Percentiles rank a stretch among this genome's conserved stretches.
Evolutionary conservation across 768 basidiomycete genomes (phyloP).

Genomic region (Terana coerulea): DNA sequence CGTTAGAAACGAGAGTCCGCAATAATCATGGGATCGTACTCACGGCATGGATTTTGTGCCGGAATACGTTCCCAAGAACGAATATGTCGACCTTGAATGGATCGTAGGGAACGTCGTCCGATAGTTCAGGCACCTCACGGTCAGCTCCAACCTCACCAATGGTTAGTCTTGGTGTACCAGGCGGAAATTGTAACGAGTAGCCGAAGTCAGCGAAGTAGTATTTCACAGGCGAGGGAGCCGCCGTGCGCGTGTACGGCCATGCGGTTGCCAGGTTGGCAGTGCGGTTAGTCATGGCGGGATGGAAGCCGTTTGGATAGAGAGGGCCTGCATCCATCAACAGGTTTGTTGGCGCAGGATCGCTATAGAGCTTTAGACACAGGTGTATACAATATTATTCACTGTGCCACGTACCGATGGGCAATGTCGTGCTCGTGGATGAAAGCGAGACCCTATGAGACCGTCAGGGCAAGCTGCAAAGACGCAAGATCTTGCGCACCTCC

Average conservation of each 20-base stretch:
- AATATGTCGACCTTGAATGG: conserved; percentile 24
- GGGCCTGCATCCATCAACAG: conserved; percentile 14
- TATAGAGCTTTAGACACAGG: neutral
- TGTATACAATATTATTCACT: neutral
- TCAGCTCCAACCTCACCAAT: conserved; percentile 15
- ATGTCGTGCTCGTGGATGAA: conserved; percentile 20
- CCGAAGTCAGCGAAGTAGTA: conserved; percentile 21
- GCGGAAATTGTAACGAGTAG: conserved; percentile 7
- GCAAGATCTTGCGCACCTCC: conserved; percentile 7
- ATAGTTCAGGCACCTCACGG: conserved; percentile 8
- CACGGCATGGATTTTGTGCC: neutral
- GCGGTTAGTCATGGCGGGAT: neutral
- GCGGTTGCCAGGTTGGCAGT: neutral
- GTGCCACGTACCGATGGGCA: conserved; percentile 14
- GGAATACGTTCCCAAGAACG: conserved; percentile 18
- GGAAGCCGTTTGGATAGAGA: conserved; percentile 6
- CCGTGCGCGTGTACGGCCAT: neutral
- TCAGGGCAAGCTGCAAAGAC: neutral
- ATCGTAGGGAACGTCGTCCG: conserved; percentile 16
- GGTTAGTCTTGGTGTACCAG: conserved; percentile 4
- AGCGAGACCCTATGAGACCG: conserved; percentile 12
- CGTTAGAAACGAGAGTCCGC: too few species aligned
- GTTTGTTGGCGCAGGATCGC: conserved; percentile 8
- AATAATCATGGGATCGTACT: too few species aligned
- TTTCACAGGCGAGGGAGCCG: neutral